Evolutionary conservation across 2,329 filamentous ascomycete genomes (phyloP), one percentile per base, ranked within the genome.

Genomic region (Moelleriella libera): DNA sequence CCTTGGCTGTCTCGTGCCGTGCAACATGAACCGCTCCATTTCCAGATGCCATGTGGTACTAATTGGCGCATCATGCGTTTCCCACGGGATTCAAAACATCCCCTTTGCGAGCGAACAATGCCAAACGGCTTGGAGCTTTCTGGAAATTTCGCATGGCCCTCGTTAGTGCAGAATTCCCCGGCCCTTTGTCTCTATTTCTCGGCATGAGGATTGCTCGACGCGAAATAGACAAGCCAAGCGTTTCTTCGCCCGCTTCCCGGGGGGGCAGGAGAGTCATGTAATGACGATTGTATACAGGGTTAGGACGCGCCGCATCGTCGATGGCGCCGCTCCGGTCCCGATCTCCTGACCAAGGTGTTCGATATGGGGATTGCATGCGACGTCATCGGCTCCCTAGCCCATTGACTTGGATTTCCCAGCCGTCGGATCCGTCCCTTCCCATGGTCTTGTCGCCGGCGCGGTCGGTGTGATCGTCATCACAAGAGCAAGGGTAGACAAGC

Each of bases 381-480:
- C 43, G 46, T 48, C 46, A 46, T 48, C 11, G n/a, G 30, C 40
- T n/a, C 30, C 14, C 31, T 43, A 14, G 34, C 47, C 34, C 11
- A n/a, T 40, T 48, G 34, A 28, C 47, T 41, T 44, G 37, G 44
- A 30, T 11, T 30, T 40, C 39, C 47, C 28, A 32, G 41, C 46
- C 45, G 14, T 34, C 21, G 9, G 29, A 31, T 8, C 29, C 30
- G 42, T 39, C 41, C 11, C 12, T 21, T 41, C 10, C 30, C 21
- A 29, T 30, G 29, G 11, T 30, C 10, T 41, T 39, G 14, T 30
- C 30, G 31, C 45, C 50, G 50, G 50, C 47, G 46, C 32, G 44
- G 47, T 44, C 47, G 48, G 48, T 41, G 31, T 45, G 45, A 50
- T 49, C 45, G 46, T 49, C 51, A 46, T 43, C 43, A 46, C 47